Evolutionary conservation across 2,329 filamentous ascomycete genomes (phyloP).

Genomic region (Trichoderma citrinoviride): DNA sequence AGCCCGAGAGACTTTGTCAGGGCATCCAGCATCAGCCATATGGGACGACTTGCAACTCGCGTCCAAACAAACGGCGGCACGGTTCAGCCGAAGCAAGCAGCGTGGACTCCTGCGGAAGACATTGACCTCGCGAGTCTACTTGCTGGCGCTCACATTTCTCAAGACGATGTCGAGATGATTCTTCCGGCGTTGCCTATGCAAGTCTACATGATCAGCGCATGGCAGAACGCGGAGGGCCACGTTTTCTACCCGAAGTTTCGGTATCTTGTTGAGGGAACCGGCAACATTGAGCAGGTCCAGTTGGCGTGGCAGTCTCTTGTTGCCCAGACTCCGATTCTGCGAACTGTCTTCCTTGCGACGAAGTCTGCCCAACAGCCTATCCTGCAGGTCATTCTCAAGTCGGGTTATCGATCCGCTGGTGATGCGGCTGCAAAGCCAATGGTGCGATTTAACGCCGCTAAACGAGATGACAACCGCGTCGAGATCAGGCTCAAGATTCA

Average conservation of each 20-base stretch:
- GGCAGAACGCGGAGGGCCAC: slow-evolving; percentile 63
- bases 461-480: slow-evolving; percentile 21
- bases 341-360: slow-evolving; percentile 63
- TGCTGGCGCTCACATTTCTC: slow-evolving; percentile 38
- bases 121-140: slow-evolving; percentile 44
- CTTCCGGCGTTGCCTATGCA: slow-evolving; percentile 76
- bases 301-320: slow-evolving; percentile 62
- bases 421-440: neutral
- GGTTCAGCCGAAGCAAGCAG: neutral
- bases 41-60: slow-evolving; percentile 44
- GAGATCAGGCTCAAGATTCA: slow-evolving; percentile 63
- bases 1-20: slow-evolving; percentile 69
- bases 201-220: slow-evolving; percentile 73
- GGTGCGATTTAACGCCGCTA: neutral
- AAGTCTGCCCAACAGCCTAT: slow-evolving; percentile 49
- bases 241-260: slow-evolving; percentile 74
- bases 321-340: slow-evolving; percentile 58
- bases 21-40: slow-evolving; percentile 61
- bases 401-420: neutral
- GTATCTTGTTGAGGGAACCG: slow-evolving; percentile 49
- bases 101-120: slow-evolving; percentile 34
- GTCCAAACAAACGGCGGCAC: neutral
- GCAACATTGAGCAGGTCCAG: slow-evolving; percentile 44
- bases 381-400: slow-evolving; percentile 58
- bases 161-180: slow-evolving; percentile 50